Percentiles rank a stretch among this genome's conserved stretches.
These are phyloP conservation scores for Madurella fahalii DNA, from an alignment of 2,329 filamentous ascomycete species.

Conservation along the genomic window DNA sequence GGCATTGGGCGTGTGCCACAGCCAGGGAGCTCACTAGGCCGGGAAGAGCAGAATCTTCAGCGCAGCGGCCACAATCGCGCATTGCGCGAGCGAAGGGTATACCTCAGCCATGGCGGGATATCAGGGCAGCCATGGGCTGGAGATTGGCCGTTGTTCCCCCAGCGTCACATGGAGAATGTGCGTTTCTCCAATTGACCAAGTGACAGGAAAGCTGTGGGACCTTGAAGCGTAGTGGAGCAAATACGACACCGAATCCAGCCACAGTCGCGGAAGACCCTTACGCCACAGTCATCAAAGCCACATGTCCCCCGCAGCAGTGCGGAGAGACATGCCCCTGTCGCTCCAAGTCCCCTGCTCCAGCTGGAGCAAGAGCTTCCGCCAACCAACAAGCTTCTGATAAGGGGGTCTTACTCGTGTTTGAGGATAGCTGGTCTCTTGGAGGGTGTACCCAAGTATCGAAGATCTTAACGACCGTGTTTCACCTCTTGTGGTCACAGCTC, in stretches of 20 bases:
- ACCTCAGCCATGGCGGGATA: slow-evolving; percentile 63
- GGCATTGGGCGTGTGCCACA: no score
- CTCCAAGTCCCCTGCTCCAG: background rate
- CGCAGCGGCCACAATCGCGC: slow-evolving; percentile 77
- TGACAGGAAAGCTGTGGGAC: background rate
- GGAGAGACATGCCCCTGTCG: slow-evolving; percentile 7
- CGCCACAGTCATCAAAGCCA: slow-evolving; percentile 1
- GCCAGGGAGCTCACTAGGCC: slow-evolving; percentile 69
- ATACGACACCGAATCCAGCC: background rate
- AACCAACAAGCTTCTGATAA: background rate
- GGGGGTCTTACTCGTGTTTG: background rate
- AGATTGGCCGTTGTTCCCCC: background rate
- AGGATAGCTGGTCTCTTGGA: slow-evolving; percentile 13
- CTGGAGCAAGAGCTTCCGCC: slow-evolving; percentile 17
- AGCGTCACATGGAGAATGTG: slow-evolving; percentile 1
- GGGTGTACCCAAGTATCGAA: no score
- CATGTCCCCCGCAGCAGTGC: slow-evolving; percentile 1
- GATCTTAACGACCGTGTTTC: no score
- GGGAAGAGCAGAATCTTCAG: slow-evolving; percentile 92
- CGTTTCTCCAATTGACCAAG: background rate
- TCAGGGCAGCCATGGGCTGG: slow-evolving; percentile 5
- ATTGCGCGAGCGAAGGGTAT: slow-evolving; percentile 85
- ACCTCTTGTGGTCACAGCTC: no score
- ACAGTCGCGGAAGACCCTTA: background rate
- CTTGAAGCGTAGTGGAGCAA: no score